These are phyloP conservation scores for Neoboletus brunneissimus DNA, from an alignment of 768 basidiomycete species.

Conservation along the genomic window DNA sequence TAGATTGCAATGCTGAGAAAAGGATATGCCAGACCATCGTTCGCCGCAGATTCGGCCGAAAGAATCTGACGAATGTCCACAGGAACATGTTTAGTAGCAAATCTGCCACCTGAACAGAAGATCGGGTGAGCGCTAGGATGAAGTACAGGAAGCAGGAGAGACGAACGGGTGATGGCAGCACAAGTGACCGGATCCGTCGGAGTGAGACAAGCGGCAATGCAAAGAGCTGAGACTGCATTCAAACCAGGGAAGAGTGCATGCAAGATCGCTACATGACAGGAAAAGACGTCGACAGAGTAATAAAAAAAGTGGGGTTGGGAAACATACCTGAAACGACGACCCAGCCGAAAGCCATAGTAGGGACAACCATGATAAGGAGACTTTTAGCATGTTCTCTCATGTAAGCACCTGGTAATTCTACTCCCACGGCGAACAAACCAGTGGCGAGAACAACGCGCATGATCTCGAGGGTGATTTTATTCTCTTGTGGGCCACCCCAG, in stretches of 20 bases:
- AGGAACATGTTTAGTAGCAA: slow-evolving; percentile 68
- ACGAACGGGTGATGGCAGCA: slow-evolving; percentile 70
- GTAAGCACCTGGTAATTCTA: slow-evolving; percentile 87
- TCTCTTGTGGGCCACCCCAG: slow-evolving; percentile 59
- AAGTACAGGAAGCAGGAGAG: not conserved
- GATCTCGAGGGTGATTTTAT: slow-evolving; percentile 79
- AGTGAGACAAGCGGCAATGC: slow-evolving; percentile 85
- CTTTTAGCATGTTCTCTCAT: slow-evolving; percentile 76
- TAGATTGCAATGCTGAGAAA: slow-evolving; percentile 88
- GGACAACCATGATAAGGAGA: slow-evolving; percentile 66
- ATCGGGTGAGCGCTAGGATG: not conserved
- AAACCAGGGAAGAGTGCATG: slow-evolving; percentile 70
- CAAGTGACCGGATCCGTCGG: slow-evolving; percentile 95
- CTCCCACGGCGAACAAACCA: slow-evolving; percentile 92
- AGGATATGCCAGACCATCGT: slow-evolving; percentile 94
- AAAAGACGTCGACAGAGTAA: not conserved
- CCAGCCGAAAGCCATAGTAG: slow-evolving; percentile 88
- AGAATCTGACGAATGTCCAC: slow-evolving; percentile 75
- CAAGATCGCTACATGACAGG: slow-evolving; percentile 52
- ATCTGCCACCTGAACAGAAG: slow-evolving; percentile 55
- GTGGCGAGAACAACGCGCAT: slow-evolving; percentile 87
- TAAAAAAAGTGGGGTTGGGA: not conserved
- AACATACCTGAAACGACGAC: slow-evolving; percentile 62
- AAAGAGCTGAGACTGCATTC: slow-evolving; percentile 71
- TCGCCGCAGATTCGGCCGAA: slow-evolving; percentile 88